A percentile compares a stretch with the other conserved stretches of the same genome.
Conservation (phyloP, 1,139 yeast genomes). For the Pichia sp. region DNA sequence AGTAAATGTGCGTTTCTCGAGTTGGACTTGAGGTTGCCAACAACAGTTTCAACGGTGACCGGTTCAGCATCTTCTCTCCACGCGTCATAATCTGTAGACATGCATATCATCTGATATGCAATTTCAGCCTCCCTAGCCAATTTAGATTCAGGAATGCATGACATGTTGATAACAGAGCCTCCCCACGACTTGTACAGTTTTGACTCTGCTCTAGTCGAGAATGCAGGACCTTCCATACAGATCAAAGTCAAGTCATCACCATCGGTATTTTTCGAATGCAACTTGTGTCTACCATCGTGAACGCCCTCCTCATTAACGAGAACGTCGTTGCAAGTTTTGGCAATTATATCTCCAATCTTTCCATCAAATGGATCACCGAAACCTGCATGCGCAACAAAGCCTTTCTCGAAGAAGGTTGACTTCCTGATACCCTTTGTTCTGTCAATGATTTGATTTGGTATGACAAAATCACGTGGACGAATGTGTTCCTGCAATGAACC, state of each 20-base stretch:
- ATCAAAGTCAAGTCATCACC: constrained; percentile 74
- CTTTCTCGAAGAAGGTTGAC: constrained; percentile 87
- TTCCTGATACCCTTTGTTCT: constrained; percentile 94
- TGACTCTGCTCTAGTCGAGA: constrained; percentile 96
- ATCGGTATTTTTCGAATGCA: constrained; percentile 57
- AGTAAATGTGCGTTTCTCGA: constrained; percentile 78
- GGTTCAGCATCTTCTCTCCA: constrained; percentile 96
- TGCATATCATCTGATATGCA: constrained; percentile 95
- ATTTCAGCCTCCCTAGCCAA: constrained; percentile 97
- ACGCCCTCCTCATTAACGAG: constrained; percentile 40
- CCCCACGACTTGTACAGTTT: constrained; percentile 84
- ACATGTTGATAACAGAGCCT: constrained; percentile 94
- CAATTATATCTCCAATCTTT: constrained; percentile 61
- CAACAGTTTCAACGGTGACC: constrained; percentile 94
- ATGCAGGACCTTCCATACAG: constrained; percentile 99
- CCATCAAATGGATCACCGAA: constrained; percentile 95
- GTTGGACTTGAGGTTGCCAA: constrained; percentile 84
- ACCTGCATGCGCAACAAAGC: constrained; percentile 94
- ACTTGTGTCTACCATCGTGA: constrained; percentile 19
- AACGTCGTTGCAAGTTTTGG: constrained; percentile 49
- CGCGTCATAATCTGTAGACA: constrained; percentile 98
- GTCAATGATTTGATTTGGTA: constrained; percentile 94
- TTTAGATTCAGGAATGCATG: constrained; percentile 92
- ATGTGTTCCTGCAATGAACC: constrained; percentile 90
- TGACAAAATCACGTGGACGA: constrained; percentile 88